Percentiles rank a stretch among this genome's conserved stretches.
Evolutionary conservation across 2,329 filamentous ascomycete species (phyloP).

Genomic region (Pseudocercospora fijiensis): DNA sequence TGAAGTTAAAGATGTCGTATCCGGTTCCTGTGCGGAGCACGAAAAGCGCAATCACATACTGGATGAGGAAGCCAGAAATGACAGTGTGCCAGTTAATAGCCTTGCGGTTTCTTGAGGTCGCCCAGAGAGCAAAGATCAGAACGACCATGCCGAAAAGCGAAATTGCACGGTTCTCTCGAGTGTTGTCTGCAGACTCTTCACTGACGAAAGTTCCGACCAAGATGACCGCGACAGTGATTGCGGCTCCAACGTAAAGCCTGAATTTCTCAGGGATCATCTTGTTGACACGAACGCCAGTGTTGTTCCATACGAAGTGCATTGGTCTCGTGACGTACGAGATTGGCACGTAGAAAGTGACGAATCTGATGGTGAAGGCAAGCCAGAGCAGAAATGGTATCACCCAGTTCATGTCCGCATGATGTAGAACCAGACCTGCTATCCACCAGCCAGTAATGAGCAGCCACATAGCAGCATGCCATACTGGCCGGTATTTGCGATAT

Average conservation of each 20-base stretch:
- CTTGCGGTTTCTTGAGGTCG: slow-evolving; percentile 68
- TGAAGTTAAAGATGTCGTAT: slow-evolving; percentile 87
- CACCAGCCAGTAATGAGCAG: slow-evolving; percentile 59
- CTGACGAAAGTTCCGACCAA: slow-evolving; percentile 76
- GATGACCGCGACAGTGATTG: slow-evolving; percentile 67
- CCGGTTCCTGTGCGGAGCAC: slow-evolving; percentile 78
- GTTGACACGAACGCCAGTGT: slow-evolving; percentile 60
- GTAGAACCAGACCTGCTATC: slow-evolving; percentile 71
- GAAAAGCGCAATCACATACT: slow-evolving; percentile 86
- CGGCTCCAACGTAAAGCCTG: slow-evolving; percentile 62
- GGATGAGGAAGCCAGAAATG: slow-evolving; percentile 81
- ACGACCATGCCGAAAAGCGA: slow-evolving; percentile 76
- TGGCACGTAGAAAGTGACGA: slow-evolving; percentile 72
- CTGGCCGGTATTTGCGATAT: slow-evolving; percentile 49
- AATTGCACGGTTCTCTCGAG: slow-evolving; percentile 73
- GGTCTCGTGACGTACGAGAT: slow-evolving; percentile 65
- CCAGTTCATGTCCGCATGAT: slow-evolving; percentile 74
- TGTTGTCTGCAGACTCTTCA: slow-evolving; percentile 71
- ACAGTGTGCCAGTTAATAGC: slow-evolving; percentile 55
- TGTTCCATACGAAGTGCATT: slow-evolving; percentile 66
- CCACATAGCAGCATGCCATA: slow-evolving; percentile 40
- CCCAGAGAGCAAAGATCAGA: slow-evolving; percentile 66
- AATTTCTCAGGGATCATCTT: slow-evolving; percentile 65
- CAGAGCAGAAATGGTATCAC: slow-evolving; percentile 80
- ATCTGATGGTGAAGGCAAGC: slow-evolving; percentile 69